Evolutionary conservation across 306 rosid species (phyloP).

Genomic region (Mucuna pruriens): DNA sequence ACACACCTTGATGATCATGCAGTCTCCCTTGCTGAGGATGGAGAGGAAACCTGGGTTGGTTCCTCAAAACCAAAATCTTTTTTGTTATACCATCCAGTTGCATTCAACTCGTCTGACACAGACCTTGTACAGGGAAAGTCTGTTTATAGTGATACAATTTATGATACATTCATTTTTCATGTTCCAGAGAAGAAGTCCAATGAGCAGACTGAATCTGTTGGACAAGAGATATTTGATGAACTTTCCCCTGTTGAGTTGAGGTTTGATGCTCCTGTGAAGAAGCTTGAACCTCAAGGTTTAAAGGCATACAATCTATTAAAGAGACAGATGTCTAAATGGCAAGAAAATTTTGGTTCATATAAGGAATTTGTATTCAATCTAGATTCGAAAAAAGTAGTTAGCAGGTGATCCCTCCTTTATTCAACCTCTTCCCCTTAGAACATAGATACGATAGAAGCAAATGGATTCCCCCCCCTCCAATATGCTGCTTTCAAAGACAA

Average conservation of each 20-base stretch:
- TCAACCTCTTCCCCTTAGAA: background rate
- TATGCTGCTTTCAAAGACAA: background rate
- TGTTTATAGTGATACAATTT: slow-evolving; percentile 35
- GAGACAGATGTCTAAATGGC: slow-evolving; percentile 67
- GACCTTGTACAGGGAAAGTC: slow-evolving; percentile 36
- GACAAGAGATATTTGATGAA: slow-evolving; percentile 58
- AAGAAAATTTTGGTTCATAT: slow-evolving; percentile 45
- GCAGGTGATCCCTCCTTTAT: background rate
- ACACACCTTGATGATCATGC: slow-evolving; percentile 35
- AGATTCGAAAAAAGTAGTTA: slow-evolving; percentile 26
- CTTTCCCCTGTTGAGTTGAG: slow-evolving; percentile 62
- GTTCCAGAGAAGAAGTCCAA: slow-evolving; percentile 38
- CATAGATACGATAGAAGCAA: background rate
- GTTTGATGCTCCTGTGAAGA: slow-evolving; percentile 48
- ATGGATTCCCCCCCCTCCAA: background rate
- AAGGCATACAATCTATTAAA: slow-evolving; percentile 56
- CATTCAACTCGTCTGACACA: slow-evolving; percentile 35
- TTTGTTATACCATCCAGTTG: slow-evolving; percentile 41
- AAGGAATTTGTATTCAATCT: slow-evolving; percentile 43
- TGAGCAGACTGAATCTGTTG: slow-evolving; percentile 43
- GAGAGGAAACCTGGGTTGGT: slow-evolving; percentile 47
- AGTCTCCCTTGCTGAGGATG: slow-evolving; percentile 62
- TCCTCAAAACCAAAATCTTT: slow-evolving; percentile 50
- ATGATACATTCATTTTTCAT: slow-evolving; percentile 56
- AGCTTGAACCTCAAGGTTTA: slow-evolving; percentile 47